These are phyloP conservation scores for Russula ochroleuca DNA, from an alignment of 768 basidiomycete species.

Conservation along the genomic window DNA sequence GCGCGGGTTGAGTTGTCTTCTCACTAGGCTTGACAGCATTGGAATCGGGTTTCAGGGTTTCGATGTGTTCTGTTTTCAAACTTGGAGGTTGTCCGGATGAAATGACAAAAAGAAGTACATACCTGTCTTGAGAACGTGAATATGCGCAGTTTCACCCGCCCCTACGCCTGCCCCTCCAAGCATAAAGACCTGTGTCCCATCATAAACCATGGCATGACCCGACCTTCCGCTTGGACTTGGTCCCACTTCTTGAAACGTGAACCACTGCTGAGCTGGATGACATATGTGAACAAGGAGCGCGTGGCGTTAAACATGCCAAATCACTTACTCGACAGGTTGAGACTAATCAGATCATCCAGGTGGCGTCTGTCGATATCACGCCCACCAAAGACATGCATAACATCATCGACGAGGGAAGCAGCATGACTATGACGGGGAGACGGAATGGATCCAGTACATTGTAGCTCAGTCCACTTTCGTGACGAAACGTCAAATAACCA, in stretches of 20 bases:
- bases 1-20: constrained; percentile 34
- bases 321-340: constrained; percentile 90
- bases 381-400: constrained; percentile 96
- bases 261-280: constrained; percentile 87
- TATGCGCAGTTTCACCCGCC: constrained; percentile 70
- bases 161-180: constrained; percentile 77
- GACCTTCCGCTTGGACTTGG: constrained; percentile 88
- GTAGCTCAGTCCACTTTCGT: constrained; percentile 82
- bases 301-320: too few relatives aligned
- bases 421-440: constrained; percentile 94
- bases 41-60: constrained; percentile 61
- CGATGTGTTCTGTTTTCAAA: constrained; percentile 71
- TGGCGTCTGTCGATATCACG: constrained; percentile 90
- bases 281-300: neutral
- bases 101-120: constrained; percentile 35
- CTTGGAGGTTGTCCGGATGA: neutral
- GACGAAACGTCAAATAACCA: constrained; percentile 89
- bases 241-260: constrained; percentile 99
- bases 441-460: constrained; percentile 96
- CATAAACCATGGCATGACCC: constrained; percentile 95
- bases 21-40: constrained; percentile 43
- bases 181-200: constrained; percentile 84
- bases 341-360: constrained; percentile 88
- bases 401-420: constrained; percentile 95
- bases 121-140: constrained; percentile 96